Conservation (phyloP, 305 asterid species). For the Fraxinus ornus region DNA sequence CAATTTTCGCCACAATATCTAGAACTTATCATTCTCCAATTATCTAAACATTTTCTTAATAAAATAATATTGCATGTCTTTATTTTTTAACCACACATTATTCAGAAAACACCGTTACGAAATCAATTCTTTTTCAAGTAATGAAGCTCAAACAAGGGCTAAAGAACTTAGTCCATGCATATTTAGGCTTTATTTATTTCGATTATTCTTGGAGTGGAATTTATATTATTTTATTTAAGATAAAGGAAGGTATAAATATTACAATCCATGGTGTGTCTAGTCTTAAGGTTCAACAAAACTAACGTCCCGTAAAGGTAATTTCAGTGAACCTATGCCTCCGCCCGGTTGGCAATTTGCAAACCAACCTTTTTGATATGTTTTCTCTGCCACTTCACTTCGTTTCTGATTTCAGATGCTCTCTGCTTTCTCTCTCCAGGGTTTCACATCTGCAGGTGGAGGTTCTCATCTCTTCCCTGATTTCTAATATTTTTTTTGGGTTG, state of each 20-base stretch:
- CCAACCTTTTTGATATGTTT: background rate
- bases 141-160: too few relatives aligned
- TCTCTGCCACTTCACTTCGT: background rate
- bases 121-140: too few relatives aligned
- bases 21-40: background rate
- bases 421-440: slow-evolving; percentile 40
- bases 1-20: too few relatives aligned
- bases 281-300: background rate
- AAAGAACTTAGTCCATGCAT: background rate
- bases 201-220: background rate
- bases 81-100: too few relatives aligned
- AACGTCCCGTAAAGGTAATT: too few relatives aligned
- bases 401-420: background rate
- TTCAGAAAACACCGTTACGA: too few relatives aligned
- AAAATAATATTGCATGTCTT: too few relatives aligned
- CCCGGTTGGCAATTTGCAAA: background rate
- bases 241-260: background rate
- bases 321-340: too few relatives aligned
- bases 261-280: background rate
- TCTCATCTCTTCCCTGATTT: slow-evolving; percentile 26
- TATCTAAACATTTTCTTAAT: too few relatives aligned
- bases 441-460: slow-evolving; percentile 30
- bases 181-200: background rate
- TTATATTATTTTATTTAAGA: background rate
- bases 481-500: slow-evolving; percentile 15